A percentile compares a stretch with the other conserved stretches of the same genome.
Conservation (phyloP, 2,329 filamentous ascomycete genomes). For the Colletotrichum orbiculare region DNA sequence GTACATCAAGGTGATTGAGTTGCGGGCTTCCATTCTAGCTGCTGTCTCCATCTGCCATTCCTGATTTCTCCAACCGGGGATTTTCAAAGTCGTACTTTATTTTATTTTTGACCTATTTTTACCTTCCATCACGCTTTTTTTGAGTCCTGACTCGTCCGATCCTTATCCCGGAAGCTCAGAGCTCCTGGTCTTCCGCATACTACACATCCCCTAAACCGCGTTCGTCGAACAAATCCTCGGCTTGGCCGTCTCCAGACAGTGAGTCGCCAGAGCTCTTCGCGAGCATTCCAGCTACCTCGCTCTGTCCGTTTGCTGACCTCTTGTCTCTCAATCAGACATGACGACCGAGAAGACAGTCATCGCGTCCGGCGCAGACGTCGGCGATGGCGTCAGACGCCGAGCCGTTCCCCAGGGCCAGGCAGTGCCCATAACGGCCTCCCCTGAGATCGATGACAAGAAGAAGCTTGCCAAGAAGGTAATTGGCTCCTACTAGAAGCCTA, state of each 20-base stretch:
- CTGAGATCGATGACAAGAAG: conserved; percentile 69
- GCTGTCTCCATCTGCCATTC: too few relatives aligned
- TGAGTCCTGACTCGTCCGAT: conserved; percentile 39
- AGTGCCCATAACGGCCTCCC: conserved; percentile 47
- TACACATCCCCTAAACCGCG: conserved; percentile 22
- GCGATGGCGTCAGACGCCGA: conserved; percentile 67
- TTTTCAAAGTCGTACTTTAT: conserved; percentile 18
- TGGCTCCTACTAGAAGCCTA: conserved; percentile 7
- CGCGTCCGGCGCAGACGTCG: conserved; percentile 70
- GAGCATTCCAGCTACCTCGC: conserved; percentile 8
- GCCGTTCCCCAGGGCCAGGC: conserved; percentile 58
- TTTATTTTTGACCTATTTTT: conserved; percentile 11
- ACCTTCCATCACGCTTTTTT: conserved; percentile 1
- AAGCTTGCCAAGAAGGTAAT: conserved; percentile 67
- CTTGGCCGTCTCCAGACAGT: conserved; percentile 22
- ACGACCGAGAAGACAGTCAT: conserved; percentile 65
- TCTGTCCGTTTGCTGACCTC: conserved; percentile 28
- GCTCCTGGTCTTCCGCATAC: conserved; percentile 36
- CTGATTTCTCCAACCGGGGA: conserved; percentile 20
- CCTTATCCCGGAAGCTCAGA: conserved; percentile 36
- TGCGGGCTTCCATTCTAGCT: conserved; percentile 20
- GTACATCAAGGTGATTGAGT: background rate
- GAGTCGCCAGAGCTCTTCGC: conserved; percentile 3
- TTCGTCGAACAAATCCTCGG: conserved; percentile 24
- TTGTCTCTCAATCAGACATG: conserved; percentile 51